Evolutionary conservation across 345 rosid genomes (phyloP).

Genomic region (Noccaea caerulescens): DNA sequence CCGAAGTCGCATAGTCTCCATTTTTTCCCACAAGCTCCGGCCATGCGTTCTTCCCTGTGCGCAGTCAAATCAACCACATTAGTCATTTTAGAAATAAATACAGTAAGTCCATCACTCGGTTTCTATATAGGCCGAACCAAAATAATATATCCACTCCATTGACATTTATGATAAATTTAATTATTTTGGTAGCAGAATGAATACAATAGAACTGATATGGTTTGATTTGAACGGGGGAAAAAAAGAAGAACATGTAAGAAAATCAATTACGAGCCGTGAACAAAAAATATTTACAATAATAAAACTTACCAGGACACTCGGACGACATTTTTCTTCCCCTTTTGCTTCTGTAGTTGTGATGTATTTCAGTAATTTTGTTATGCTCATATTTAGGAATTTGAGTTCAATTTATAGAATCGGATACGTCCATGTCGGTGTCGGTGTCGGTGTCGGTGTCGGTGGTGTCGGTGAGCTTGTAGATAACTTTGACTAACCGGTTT

Average conservation of each 20-base stretch:
- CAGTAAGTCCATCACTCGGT: not conserved
- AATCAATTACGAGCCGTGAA: not conserved
- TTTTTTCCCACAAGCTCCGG: constrained; percentile 47
- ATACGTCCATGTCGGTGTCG: constrained; percentile 9
- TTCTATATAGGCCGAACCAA: no score
- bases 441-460: constrained; percentile 15
- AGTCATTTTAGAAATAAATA: not conserved
- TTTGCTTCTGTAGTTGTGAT: constrained; percentile 14
- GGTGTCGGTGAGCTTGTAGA: constrained; percentile 18
- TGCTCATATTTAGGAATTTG: not conserved
- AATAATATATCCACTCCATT: no score
- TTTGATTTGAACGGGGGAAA: not conserved
- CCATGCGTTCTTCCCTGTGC: constrained; percentile 45
- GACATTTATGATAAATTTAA: no score
- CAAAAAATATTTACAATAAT: not conserved
- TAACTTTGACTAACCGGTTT: constrained; percentile 4
- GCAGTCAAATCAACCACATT: not conserved
- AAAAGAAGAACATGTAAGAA: not conserved
- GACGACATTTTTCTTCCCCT: constrained; percentile 27
- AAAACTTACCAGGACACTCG: constrained; percentile 19
- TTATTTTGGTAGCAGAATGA: no score
- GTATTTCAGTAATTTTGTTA: not conserved
- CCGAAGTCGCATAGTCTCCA: constrained; percentile 42
- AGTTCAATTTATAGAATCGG: constrained; percentile 27
- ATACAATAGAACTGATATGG: no score